phyloP scores from a whole-genome alignment of 2,329 filamentous ascomycete species.

The Exophiala viscosa region DNA sequence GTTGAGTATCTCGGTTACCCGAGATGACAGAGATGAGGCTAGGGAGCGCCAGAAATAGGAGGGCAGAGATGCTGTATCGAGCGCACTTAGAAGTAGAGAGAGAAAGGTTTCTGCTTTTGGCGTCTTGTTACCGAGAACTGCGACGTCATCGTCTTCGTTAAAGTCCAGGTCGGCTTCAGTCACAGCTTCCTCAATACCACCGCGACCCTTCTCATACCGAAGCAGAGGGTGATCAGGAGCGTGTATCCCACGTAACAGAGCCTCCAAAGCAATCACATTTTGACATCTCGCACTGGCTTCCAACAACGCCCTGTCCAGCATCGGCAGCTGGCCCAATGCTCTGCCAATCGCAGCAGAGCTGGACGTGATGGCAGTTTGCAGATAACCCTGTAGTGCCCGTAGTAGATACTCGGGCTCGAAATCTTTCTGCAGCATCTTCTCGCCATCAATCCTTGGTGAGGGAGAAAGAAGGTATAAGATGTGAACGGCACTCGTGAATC shows the following conservation, averaged over 20 bases:
- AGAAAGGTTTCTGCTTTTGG: conserved; percentile 49
- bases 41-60: conserved; percentile 93
- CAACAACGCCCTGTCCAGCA: conserved; percentile 72
- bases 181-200: conserved; percentile 30
- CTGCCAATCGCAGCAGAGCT: conserved; percentile 71
- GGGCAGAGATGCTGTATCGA: conserved; percentile 82
- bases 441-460: conserved; percentile 38
- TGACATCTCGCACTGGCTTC: conserved; percentile 84
- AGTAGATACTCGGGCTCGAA: conserved; percentile 70
- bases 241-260: conserved; percentile 66
- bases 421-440: conserved; percentile 44
- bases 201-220: conserved; percentile 14
- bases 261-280: conserved; percentile 83
- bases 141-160: conserved; percentile 9
- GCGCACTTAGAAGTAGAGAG: conserved; percentile 65
- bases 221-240: conserved; percentile 67
- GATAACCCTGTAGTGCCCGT: conserved; percentile 72
- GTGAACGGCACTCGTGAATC: conserved; percentile 68
- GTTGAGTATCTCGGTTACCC: conserved; percentile 79
- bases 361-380: conserved; percentile 75
- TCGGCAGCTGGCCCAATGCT: conserved; percentile 74
- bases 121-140: conserved; percentile 17
- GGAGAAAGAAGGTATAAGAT: conserved; percentile 81
- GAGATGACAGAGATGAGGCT: conserved; percentile 68
- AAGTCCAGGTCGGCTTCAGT: conserved; percentile 28